phyloP scores from a whole-genome alignment of 139 green algal genomes.

The Parachlorella kessleri region DNA sequence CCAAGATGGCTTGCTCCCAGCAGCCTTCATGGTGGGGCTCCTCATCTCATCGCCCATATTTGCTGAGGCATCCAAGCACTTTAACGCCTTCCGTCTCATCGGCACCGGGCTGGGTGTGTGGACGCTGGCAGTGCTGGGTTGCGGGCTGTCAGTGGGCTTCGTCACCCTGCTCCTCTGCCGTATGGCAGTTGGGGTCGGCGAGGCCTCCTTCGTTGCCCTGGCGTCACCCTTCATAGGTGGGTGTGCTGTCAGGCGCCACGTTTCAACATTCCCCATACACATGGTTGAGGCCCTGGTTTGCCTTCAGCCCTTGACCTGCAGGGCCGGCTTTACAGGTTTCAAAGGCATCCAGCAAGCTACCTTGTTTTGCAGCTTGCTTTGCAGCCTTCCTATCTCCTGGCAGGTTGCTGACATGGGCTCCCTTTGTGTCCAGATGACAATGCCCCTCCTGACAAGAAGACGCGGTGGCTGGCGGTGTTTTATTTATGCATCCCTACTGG shows the following conservation, averaged over 20 bases:
- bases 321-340: neutral
- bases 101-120: slow-evolving; percentile 86
- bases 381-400: too few relatives aligned
- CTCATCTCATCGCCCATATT: slow-evolving; percentile 92
- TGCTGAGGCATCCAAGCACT: slow-evolving; percentile 72
- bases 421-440: slow-evolving; percentile 89
- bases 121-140: slow-evolving; percentile 70
- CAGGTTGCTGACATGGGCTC: too few relatives aligned
- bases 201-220: slow-evolving; percentile 93
- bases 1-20: slow-evolving; percentile 89
- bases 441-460: slow-evolving; percentile 74
- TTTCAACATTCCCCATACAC: too few relatives aligned
- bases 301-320: neutral
- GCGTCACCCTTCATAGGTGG: slow-evolving; percentile 93
- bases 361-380: too few relatives aligned
- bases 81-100: slow-evolving; percentile 78
- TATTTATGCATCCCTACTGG: slow-evolving; percentile 92
- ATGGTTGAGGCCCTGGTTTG: too few relatives aligned
- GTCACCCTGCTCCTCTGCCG: slow-evolving; percentile 64
- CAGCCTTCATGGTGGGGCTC: slow-evolving; percentile 95
- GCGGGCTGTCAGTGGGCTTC: slow-evolving; percentile 67
- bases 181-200: slow-evolving; percentile 87
- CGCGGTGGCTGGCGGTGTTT: slow-evolving; percentile 88
- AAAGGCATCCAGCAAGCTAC: too few relatives aligned
- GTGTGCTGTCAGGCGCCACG: too few relatives aligned